Conservation (phyloP, 768 basidiomycete species). For the Astraeus odoratus region DNA sequence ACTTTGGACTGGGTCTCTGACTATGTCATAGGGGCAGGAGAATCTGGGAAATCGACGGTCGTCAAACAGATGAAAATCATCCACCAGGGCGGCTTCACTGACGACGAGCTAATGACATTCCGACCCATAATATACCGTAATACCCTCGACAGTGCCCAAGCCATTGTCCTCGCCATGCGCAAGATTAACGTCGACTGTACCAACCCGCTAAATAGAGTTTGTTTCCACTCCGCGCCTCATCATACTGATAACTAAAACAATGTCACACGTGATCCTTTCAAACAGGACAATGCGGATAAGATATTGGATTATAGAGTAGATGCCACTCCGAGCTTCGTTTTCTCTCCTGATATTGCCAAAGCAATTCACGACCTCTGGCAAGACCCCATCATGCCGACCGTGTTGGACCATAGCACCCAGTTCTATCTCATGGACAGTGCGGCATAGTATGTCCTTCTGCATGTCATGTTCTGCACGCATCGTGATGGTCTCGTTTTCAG, state of each 20-base stretch:
- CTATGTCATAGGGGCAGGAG: constrained; percentile 73
- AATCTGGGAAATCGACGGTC: constrained; percentile 92
- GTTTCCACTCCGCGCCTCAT: background rate
- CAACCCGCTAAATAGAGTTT: constrained; percentile 54
- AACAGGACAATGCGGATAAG: constrained; percentile 48
- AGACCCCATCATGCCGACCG: constrained; percentile 49
- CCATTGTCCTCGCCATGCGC: constrained; percentile 77
- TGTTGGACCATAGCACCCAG: constrained; percentile 57
- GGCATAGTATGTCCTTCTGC: constrained; percentile 53
- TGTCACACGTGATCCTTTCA: constrained; percentile 18
- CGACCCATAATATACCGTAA: constrained; percentile 78
- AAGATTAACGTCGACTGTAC: constrained; percentile 78
- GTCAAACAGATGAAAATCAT: constrained; percentile 99
- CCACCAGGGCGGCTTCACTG: constrained; percentile 84
- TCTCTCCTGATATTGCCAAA: constrained; percentile 59
- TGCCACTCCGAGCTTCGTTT: constrained; percentile 34
- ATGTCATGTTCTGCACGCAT: background rate
- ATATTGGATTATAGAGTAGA: constrained; percentile 53
- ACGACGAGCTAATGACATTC: constrained; percentile 69
- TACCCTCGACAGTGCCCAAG: constrained; percentile 84
- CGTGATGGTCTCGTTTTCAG: constrained; percentile 28
- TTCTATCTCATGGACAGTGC: constrained; percentile 98
- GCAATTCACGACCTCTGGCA: constrained; percentile 66
- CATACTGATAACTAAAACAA: background rate
- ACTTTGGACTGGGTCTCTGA: background rate